Evolutionary conservation across 257 asterid genomes (phyloP).

Genomic region (Solanum clarkiae): DNA sequence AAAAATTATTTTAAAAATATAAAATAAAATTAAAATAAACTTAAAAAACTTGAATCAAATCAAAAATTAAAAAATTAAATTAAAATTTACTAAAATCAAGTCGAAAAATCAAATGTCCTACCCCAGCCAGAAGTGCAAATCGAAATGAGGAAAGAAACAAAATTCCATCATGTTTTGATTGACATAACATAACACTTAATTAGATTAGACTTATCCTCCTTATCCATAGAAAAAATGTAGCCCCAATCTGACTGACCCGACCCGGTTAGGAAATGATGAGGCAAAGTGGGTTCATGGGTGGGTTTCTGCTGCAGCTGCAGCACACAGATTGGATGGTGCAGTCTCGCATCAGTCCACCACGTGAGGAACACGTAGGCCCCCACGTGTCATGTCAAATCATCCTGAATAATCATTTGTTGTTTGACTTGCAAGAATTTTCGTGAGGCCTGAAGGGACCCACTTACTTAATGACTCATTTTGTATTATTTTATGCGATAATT

Average conservation of each 20-base stretch:
- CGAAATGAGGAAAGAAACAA: no score
- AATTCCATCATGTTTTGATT: not conserved
- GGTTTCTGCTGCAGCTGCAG: not conserved
- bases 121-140: rapidly evolving
- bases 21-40: no score
- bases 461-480: not conserved
- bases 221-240: not conserved
- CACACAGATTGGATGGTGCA: not conserved
- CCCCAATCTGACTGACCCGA: not conserved
- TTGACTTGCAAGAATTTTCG: not conserved
- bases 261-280: not conserved
- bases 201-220: not conserved
- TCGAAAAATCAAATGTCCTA: no score
- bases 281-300: not conserved
- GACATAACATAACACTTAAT: not conserved
- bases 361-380: not conserved
- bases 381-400: not conserved
- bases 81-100: no score
- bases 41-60: no score
- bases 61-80: no score
- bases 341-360: not conserved
- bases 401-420: not conserved
- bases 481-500: no score
- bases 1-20: no score
- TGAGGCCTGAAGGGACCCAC: not conserved